Evolutionary conservation across 306 rosid genomes (phyloP).

Genomic region (Castanospermum australe): DNA sequence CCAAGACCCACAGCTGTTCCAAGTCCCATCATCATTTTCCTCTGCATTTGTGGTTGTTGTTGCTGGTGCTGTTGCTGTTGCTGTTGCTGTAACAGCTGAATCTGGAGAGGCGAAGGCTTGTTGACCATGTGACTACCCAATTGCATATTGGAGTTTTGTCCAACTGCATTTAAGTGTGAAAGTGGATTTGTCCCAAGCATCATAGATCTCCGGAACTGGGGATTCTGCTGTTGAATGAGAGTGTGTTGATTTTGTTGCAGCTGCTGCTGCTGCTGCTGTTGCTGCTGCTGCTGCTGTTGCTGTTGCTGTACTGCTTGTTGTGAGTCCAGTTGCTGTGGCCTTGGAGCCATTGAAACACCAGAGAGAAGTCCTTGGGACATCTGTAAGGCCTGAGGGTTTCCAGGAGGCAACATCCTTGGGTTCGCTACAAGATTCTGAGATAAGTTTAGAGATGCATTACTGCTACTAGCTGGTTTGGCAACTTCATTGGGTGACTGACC

Average conservation of each 20-base stretch:
- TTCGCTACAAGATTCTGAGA: slow-evolving; percentile 65
- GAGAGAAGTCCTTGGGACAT: slow-evolving; percentile 85
- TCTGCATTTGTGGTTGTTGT: slow-evolving; percentile 69
- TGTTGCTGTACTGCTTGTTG: slow-evolving; percentile 59
- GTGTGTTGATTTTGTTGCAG: slow-evolving; percentile 71
- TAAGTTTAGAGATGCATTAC: slow-evolving; percentile 58
- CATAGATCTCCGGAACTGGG: slow-evolving; percentile 80
- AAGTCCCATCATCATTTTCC: slow-evolving; percentile 88
- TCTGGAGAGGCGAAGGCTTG: slow-evolving; percentile 58
- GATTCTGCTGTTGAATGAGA: slow-evolving; percentile 68
- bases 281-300: slow-evolving; percentile 43
- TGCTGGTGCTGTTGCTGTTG: slow-evolving; percentile 63
- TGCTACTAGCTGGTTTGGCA: slow-evolving; percentile 47
- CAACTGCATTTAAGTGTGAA: slow-evolving; percentile 63
- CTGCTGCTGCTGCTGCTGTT: slow-evolving; percentile 34
- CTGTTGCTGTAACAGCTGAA: slow-evolving; percentile 63
- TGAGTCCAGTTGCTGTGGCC: slow-evolving; percentile 73
- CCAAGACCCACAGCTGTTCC: slow-evolving; percentile 68
- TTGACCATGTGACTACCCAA: slow-evolving; percentile 68
- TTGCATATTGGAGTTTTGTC: slow-evolving; percentile 73
- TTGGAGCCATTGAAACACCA: slow-evolving; percentile 65
- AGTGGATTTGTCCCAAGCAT: slow-evolving; percentile 70
- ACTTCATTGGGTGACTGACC: slow-evolving; percentile 68
- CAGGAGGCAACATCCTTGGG: slow-evolving; percentile 89
- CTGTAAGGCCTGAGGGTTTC: slow-evolving; percentile 82